Evolutionary conservation across 169 alveolate genomes (phyloP), one percentile per base, ranked within the genome.

Genomic region (Theileria equi): DNA sequence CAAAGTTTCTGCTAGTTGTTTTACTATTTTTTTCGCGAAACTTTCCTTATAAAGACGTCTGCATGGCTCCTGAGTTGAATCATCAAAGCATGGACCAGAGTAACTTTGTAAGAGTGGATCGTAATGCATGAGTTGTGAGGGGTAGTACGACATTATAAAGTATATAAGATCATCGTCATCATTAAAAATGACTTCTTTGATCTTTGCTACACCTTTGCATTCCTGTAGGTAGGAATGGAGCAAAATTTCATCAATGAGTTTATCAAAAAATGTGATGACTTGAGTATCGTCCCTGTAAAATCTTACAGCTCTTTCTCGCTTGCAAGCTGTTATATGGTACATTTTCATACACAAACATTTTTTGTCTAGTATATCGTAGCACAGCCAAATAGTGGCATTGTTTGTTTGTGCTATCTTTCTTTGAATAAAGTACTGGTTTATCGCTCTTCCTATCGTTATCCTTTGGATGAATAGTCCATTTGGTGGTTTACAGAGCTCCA

Each of bases 381-480:
- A 63, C 34, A 58, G 34, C 79, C 79, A 76, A 19, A 76, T n/a
- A 5, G 57, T 48, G 10, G 80, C 49, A 0, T 35, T 40, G 48
- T 38, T 61, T 4, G 79, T 57, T 35, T 31, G 44, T 6, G 85
- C 53, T 54, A 76, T 28, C 41, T 31, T 52, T 35, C 31, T 17
- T 38, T 76, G 80, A 52, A 66, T 35, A 36, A 76, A 76, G 34
- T 76, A 76, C 41, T 76, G 85, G 16, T 76, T 76, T 17, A 76
- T 35, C 8, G 85, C 83, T 8, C 74, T 21, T n/a, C 83, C 83
- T 21, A 48, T 52, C 5, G 63, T 21, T 23, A 29, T n/a, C 35
- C 11, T n/a, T 8, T 63, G 55, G 13, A 21, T 40, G 4, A 8
- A 8, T 34, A n/a, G 1, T 8, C 1, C 35, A 43, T 10, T n/a